Conservation (phyloP, 495 filamentous ascomycete genomes). For the Aspergillus nanangensis region DNA sequence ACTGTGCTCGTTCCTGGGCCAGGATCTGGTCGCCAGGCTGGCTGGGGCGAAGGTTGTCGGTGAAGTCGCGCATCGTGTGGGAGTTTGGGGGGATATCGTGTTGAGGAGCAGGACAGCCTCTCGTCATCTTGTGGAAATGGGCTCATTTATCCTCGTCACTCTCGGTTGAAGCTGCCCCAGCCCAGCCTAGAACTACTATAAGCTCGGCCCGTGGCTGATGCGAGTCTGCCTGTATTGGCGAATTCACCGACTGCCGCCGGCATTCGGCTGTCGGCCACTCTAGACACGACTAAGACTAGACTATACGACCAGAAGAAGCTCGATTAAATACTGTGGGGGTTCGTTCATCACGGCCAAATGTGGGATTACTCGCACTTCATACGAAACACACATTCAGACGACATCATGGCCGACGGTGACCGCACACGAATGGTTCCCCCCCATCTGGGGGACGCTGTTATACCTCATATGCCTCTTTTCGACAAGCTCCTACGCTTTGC, state of each 20-base stretch:
- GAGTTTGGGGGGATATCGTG: too few species aligned
- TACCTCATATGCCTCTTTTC: conserved; percentile 15
- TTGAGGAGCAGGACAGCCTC: too few species aligned
- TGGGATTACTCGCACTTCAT: too few species aligned
- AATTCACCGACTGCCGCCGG: not conserved
- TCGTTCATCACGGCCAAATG: too few species aligned
- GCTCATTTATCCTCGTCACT: too few species aligned
- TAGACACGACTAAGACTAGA: not conserved
- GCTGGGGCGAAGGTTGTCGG: conserved; percentile 36
- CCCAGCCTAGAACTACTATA: too few species aligned
- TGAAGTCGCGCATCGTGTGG: conserved; percentile 40
- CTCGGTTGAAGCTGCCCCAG: not conserved
- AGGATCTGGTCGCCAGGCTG: conserved; percentile 35
- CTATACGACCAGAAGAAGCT: too few species aligned
- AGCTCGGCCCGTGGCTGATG: not conserved
- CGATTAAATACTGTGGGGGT: conserved; percentile 12
- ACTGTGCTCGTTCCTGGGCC: conserved; percentile 30
- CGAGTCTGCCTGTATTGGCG: not conserved
- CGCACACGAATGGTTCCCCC: too few species aligned
- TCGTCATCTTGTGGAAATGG: too few species aligned
- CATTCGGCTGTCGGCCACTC: not conserved
- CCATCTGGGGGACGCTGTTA: conserved; percentile 10
- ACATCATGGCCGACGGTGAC: too few species aligned
- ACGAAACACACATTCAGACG: not conserved
- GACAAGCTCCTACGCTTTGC: conserved; percentile 22